Evolutionary conservation across 2,329 filamentous ascomycete genomes (phyloP), one percentile per base, ranked within the genome.

Genomic region (Fusarium luffae): DNA sequence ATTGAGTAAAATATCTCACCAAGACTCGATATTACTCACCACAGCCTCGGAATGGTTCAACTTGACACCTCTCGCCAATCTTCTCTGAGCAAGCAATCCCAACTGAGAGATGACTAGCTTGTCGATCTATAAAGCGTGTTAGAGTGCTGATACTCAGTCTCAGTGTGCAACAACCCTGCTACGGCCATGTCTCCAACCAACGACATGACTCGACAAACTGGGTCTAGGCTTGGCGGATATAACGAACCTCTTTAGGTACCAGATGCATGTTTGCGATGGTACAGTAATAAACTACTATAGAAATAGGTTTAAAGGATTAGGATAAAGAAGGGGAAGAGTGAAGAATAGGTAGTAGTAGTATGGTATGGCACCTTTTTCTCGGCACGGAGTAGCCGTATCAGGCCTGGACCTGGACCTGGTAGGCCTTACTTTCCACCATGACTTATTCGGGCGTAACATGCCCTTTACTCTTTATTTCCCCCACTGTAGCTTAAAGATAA

Each of bases 81-180:
- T 89, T 70, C 91, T 88, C 84, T 98, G 95, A 57, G 95, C 95
- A 50, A 98, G 87, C 72, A 92, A 87, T 74, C 95, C 95, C 66
- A 97, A 85, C 81, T 98, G 93, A 57, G 94, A 93, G 78, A 97
- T 95, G 79, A 92, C 88, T 81, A 98, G 93, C 89, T 98, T 98
- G 86, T 98, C 95, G 77, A 98, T 87, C 95, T 98, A 59, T 59
- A 42, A 46, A 66, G 37, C 14, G 16, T 50, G 63, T 66, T 61
- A 66, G 63, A 66, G 63, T 54, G 46, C 52, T 43, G 47, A 41
- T 54, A 25, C 43, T 32, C 27, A 37, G 18, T 51, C 34, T 42
- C 46, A 46, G 18, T 27, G 28, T 30, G 49, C 51, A 69, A 51
- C 47, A 68, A 68, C 65, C 66, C 52, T 69, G 72, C 70, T 60